phyloP scores from a whole-genome alignment of 768 basidiomycete genomes.

The Leucosporidium yakuticum region DNA sequence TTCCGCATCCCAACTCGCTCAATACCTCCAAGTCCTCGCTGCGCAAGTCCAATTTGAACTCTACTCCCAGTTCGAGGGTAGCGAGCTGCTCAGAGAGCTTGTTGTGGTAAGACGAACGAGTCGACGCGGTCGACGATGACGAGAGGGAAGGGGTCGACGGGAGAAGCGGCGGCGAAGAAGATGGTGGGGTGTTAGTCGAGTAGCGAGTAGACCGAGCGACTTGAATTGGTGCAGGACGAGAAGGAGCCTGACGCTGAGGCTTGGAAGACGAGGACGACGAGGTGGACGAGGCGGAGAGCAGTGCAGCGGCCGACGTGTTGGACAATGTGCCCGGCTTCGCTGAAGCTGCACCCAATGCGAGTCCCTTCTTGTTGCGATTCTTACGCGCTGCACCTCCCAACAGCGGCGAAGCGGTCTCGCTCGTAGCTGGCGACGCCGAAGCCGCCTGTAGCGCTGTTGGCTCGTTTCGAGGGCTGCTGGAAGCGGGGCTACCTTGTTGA shows the following conservation, averaged over 20 bases:
- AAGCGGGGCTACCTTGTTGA: too few species aligned
- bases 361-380: constrained; percentile 38
- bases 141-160: constrained; percentile 33
- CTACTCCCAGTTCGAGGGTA: constrained; percentile 68
- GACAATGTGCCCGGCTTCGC: constrained; percentile 34
- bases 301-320: background rate
- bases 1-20: constrained; percentile 87
- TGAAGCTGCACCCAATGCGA: constrained; percentile 30
- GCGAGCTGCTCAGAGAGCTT: constrained; percentile 77
- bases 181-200: background rate
- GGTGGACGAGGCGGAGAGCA: constrained; percentile 8
- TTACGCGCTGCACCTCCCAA: constrained; percentile 3
- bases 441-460: too few species aligned
- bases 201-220: constrained; percentile 19
- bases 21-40: constrained; percentile 87
- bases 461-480: too few species aligned
- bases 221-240: constrained; percentile 14
- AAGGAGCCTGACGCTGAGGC: too few species aligned
- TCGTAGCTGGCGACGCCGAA: too few species aligned
- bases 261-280: background rate
- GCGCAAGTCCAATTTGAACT: constrained; percentile 71
- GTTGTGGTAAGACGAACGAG: constrained; percentile 49
- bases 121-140: constrained; percentile 44
- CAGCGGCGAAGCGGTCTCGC: too few species aligned
- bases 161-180: constrained; percentile 1